phyloP scores from a whole-genome alignment of 73 alveolate species.

The Tetrahymena malaccensis region DNA sequence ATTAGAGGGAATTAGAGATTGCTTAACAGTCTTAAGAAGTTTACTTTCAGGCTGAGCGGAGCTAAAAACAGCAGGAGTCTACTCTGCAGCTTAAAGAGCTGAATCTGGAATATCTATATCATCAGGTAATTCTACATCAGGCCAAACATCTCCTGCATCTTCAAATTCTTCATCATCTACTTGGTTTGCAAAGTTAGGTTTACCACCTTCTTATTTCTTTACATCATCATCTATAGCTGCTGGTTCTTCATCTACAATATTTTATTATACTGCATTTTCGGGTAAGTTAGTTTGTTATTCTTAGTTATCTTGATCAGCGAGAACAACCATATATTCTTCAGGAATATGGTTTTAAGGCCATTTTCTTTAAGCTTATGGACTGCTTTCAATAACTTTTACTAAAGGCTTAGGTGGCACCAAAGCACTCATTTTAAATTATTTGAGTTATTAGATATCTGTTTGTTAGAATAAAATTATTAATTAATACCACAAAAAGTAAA shows the following conservation, averaged over 20 bases:
- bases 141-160: background rate
- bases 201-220: background rate
- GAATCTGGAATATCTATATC: background rate
- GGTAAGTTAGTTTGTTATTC: background rate
- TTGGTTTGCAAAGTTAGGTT: background rate
- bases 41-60: background rate
- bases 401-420: background rate
- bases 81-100: background rate
- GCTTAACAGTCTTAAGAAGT: background rate
- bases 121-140: background rate
- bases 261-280: background rate
- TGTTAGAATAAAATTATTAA: background rate
- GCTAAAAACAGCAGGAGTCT: background rate
- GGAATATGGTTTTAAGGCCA: background rate
- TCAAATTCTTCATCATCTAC: background rate
- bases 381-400: background rate
- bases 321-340: background rate
- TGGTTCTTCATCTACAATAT: background rate
- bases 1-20: background rate
- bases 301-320: background rate
- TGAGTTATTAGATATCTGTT: background rate
- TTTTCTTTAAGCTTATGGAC: background rate
- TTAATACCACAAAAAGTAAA: background rate
- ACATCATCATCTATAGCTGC: background rate
- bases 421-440: background rate